These are phyloP conservation scores for Pharus latifolius DNA, from an alignment of 176 grass and related monocot genomes.

Conservation along the genomic window DNA sequence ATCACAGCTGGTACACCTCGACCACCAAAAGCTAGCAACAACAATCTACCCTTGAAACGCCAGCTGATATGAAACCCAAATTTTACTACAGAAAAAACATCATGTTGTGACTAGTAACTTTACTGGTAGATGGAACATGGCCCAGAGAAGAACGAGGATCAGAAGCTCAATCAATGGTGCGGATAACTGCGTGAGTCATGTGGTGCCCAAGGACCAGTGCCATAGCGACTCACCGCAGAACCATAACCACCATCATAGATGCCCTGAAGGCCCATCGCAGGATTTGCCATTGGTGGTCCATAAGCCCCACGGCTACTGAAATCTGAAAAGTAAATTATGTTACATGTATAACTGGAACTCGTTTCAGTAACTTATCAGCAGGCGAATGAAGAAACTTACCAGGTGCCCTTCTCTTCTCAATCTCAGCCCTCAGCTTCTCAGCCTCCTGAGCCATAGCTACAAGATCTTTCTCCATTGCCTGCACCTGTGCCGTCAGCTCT, in stretches of 20 bases:
- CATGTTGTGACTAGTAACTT: no score
- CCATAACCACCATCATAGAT: constrained; percentile 29
- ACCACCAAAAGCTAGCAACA: neutral
- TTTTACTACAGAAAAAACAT: neutral
- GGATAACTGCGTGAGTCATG: constrained; percentile 23
- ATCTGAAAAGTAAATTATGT: constrained; percentile 22
- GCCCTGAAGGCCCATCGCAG: constrained; percentile 29
- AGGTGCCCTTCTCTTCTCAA: constrained; percentile 38
- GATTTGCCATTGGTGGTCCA: constrained; percentile 11
- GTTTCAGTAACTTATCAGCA: neutral
- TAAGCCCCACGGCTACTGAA: constrained; percentile 38
- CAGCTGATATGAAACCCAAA: neutral
- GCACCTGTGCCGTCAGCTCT: constrained; percentile 29
- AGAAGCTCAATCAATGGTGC: neutral
- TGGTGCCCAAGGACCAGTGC: constrained; percentile 26
- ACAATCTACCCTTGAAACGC: neutral
- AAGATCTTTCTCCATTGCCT: constrained; percentile 63
- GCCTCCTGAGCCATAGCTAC: constrained; percentile 50
- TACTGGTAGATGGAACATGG: neutral
- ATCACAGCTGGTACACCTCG: neutral
- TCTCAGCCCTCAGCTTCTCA: constrained; percentile 54
- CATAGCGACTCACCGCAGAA: constrained; percentile 20
- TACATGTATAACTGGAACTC: neutral
- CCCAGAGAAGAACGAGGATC: neutral
- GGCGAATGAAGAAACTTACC: constrained; percentile 14